Percentiles rank a stretch among this genome's conserved stretches.
Evolutionary conservation across 331 rosid species (phyloP).

Genomic region (Telfairia occidentalis): DNA sequence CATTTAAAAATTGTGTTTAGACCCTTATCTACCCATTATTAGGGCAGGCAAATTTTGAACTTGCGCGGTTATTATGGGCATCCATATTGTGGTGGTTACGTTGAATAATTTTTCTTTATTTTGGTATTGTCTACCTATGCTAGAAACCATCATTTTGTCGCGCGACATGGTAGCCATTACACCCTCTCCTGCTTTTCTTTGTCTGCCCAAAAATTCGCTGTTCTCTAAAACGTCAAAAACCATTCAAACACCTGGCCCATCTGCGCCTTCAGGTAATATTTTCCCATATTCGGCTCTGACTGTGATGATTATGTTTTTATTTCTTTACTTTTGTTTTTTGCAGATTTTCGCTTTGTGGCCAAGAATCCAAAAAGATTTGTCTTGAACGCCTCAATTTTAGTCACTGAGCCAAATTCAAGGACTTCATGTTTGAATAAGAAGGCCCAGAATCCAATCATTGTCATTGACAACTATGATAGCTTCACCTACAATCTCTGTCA

Average conservation of each 20-base stretch:
- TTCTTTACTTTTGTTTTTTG: constrained; percentile 4
- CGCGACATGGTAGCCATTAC: not conserved
- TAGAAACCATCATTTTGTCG: not conserved
- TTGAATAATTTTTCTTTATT: not conserved
- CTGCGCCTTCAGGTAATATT: not conserved
- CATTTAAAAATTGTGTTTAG: not conserved
- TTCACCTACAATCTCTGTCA: constrained; percentile 95
- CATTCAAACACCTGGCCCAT: not conserved
- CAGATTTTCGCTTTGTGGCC: constrained; percentile 16
- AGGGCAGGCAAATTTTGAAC: not conserved
- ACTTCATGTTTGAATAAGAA: constrained; percentile 19
- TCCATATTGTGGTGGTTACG: not conserved
- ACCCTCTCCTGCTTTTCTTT: not conserved
- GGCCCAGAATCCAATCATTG: constrained; percentile 46
- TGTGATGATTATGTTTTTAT: not conserved
- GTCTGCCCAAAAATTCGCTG: not conserved
- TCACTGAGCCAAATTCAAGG: constrained; percentile 19
- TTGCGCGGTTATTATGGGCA: not conserved
- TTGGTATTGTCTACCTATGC: not conserved
- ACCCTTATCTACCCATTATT: not conserved
- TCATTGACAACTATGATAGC: constrained; percentile 89
- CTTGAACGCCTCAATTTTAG: constrained; percentile 30
- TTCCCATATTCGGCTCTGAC: not conserved
- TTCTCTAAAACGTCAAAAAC: not conserved
- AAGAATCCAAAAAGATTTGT: constrained; percentile 36